A percentile compares a stretch with the other conserved stretches of the same genome.
Evolutionary conservation across 129 eudicot genomes (phyloP).

Genomic region (Chrysanthemum seticuspe): DNA sequence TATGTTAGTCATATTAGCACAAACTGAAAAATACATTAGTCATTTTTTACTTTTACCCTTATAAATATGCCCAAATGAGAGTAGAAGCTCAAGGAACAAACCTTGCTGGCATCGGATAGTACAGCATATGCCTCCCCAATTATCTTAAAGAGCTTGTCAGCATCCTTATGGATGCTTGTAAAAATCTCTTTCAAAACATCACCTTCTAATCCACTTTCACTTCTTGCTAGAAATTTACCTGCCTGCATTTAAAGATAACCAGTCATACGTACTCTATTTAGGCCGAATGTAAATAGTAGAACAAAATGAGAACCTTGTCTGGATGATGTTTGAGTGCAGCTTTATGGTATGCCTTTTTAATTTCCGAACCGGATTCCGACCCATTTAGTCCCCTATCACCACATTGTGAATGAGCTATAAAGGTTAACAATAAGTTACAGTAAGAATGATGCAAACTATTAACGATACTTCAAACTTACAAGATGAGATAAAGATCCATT

Average conservation of each 20-base stretch:
- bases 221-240: slow-evolving; percentile 59
- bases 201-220: slow-evolving; percentile 64
- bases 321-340: slow-evolving; percentile 98
- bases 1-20: too few relatives aligned
- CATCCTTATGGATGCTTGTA: slow-evolving; percentile 60
- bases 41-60: too few relatives aligned
- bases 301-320: slow-evolving; percentile 62
- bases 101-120: slow-evolving; percentile 81
- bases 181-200: slow-evolving; percentile 61
- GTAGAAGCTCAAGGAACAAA: slow-evolving; percentile 16
- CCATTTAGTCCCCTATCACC: slow-evolving; percentile 71
- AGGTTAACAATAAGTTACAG: neutral
- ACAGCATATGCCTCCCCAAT: slow-evolving; percentile 94
- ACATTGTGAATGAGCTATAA: neutral
- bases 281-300: neutral
- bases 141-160: slow-evolving; percentile 75
- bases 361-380: slow-evolving; percentile 67
- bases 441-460: neutral
- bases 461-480: slow-evolving; percentile 50
- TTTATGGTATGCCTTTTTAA: slow-evolving; percentile 86
- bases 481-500: slow-evolving; percentile 60
- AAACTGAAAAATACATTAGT: too few relatives aligned
- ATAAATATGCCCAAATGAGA: neutral
- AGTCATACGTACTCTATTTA: slow-evolving; percentile 4
- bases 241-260: slow-evolving; percentile 46